Evolutionary conservation across 129 eudicot genomes (phyloP), one percentile per base, ranked within the genome.

Genomic region (Rutidosis leptorrhynchoides): DNA sequence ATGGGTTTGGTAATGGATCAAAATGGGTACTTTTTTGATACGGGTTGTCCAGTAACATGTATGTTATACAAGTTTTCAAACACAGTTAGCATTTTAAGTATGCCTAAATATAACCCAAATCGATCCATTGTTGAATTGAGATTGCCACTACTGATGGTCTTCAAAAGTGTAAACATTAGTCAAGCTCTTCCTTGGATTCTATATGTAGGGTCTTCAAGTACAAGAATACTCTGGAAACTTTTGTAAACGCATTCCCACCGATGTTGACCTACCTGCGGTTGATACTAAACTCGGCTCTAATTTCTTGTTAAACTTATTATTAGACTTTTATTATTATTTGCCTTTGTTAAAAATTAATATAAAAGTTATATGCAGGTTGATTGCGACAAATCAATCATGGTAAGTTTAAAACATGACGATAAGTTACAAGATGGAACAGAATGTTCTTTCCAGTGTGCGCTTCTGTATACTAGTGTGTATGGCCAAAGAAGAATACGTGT

Each of bases 401-500:
- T 89, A 49, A 83, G 89, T 10, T 35, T 89, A 55, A 89, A 89
- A 56, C 96, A 80, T 57, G 93, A 85, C 67, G 96, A 89, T 28
- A 89, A 89, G 46, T 62, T 90, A 62, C 95, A 78, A 61, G 89
- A 87, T 51, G 91, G 97, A 40, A 64, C 95, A 9, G 92, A 87
- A 75, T 84, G 85, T 79, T 68, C 95, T 66, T 90, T 90, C 75
- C 95, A 93, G 96, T 92, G 90, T 74, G 98, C 98, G 22, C 93
- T 92, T 80, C 91, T 92, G 23, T 92, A 92, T 82, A 92, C 98
- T 68, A 92, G 95, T 40, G 84, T 88, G 6, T 78, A 88, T 59
- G 98, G 98, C 42, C 84, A 92, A 83, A 83, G 98, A 86, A 85
- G 95, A 84, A 93, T 93, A 64, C 84, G 98, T 12, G 96, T 93